Base-by-base conservation (phyloP, 192 early-diverging fungal species). In the Backusella mclennaniae region DNA sequence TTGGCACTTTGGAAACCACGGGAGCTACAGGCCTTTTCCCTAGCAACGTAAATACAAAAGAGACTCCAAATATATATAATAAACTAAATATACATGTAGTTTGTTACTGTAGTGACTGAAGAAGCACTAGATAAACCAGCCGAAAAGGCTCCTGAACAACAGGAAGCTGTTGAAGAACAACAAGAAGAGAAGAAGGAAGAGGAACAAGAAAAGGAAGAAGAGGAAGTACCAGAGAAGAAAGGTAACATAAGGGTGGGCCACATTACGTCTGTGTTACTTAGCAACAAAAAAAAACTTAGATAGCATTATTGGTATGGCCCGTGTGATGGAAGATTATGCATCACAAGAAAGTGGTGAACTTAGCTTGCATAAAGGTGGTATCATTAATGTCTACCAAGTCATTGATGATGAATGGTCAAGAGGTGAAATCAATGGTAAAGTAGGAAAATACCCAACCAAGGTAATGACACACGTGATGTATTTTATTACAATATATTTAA, bases 311-410 rank as follows among this genome's bases (percentile, higher is more conserved):
- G 78, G 78, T 42, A 67, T 92, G 39, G 92, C 92, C 53, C 82
- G 87, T 66, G 88, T 95, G 8, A 80, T 91, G 44, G 84, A 90
- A 73, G 93, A 95, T 85, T 95, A 93, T 75, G 91, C 89, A 59
- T 89, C 89, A 21, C 78, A 83, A 74, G 88, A 88, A 39, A 74
- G 84, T 8, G 91, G 88, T 35, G 90, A 95, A 78, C 79, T 95
- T 29, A 90, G 90, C 66, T 82, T 95, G 72, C 85, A 89, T 73
- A 79, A 69, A 26, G 88, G 87, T 35, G 90, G 90, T 56, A 85
- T 95, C 31, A 86, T 95, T 49, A 93, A 91, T 8, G 86, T 95
- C 39, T 78, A 93, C 38, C 88, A 87, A 56, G 86, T 89, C 39
- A 79, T 87, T 31, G 83, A 89, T 46, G 90, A 88, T 71, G 76